These are phyloP conservation scores for Nakataea oryzae DNA, from an alignment of 2,329 filamentous ascomycete species.

Conservation along the genomic window DNA sequence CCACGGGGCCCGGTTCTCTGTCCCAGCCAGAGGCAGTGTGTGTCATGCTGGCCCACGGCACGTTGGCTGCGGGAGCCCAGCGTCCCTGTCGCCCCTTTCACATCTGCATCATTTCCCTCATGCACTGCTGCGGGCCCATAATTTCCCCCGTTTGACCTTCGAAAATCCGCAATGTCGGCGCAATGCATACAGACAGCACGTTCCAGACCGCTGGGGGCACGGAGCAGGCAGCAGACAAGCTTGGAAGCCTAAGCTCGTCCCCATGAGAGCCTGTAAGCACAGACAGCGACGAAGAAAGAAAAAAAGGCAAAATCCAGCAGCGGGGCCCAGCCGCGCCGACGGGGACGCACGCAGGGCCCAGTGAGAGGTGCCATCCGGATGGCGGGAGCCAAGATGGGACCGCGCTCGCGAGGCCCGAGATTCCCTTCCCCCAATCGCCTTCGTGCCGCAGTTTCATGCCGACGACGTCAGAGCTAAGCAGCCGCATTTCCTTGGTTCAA, in stretches of 20 bases:
- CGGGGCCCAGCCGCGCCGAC: too few relatives aligned
- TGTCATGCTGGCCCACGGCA: neutral
- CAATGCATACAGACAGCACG: neutral
- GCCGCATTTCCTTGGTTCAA: neutral
- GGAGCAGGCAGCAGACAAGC: neutral
- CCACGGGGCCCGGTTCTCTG: neutral
- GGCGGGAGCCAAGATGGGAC: neutral
- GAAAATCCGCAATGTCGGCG: neutral
- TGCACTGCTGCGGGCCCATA: neutral
- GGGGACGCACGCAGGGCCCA: too few relatives aligned
- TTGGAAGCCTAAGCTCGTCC: neutral
- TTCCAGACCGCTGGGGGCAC: neutral
- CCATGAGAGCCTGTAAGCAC: neutral
- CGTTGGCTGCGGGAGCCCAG: neutral
- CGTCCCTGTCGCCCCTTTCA: neutral
- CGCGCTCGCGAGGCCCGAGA: neutral
- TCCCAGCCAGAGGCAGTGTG: neutral
- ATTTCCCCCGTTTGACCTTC: neutral
- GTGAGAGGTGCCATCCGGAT: neutral
- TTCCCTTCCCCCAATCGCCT: neutral
- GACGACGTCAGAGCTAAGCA: neutral
- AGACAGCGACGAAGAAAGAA: neutral
- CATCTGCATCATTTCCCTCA: neutral
- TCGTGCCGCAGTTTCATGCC: neutral
- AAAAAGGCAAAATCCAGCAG: neutral